These are phyloP conservation scores for Sarcodon sp. DNA, from an alignment of 768 basidiomycete species.

Conservation along the genomic window DNA sequence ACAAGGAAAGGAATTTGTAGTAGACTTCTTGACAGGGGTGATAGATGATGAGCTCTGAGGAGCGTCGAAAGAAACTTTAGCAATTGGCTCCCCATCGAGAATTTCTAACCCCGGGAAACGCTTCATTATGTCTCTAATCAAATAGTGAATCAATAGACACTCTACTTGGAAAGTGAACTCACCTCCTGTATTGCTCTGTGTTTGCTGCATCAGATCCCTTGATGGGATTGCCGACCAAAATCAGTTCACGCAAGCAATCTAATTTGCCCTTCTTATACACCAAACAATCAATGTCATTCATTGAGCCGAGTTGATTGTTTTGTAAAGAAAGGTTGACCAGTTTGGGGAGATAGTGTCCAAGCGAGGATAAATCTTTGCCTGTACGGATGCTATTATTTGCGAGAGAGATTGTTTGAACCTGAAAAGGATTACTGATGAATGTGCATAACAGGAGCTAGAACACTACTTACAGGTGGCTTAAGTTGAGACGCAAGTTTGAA, in stretches of 20 bases:
- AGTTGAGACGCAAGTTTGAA: constrained; percentile 80
- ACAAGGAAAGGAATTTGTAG: constrained; percentile 64
- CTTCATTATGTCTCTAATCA: constrained; percentile 58
- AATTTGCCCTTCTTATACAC: constrained; percentile 47
- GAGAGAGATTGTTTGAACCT: constrained; percentile 77
- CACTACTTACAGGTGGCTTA: constrained; percentile 47
- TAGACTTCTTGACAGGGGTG: constrained; percentile 25
- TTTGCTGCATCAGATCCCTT: constrained; percentile 44
- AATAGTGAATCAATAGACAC: background rate
- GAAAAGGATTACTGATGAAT: background rate
- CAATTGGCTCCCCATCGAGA: constrained; percentile 72
- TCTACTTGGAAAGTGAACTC: constrained; percentile 10
- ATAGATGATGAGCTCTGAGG: constrained; percentile 34
- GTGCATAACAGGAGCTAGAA: background rate
- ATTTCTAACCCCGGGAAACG: constrained; percentile 76
- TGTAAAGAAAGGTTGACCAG: constrained; percentile 72
- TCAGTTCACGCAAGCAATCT: constrained; percentile 54
- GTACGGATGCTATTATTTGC: constrained; percentile 62
- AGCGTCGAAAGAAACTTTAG: constrained; percentile 70
- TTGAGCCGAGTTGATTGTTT: constrained; percentile 57
- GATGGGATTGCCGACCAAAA: constrained; percentile 67
- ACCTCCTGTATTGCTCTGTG: constrained; percentile 61
- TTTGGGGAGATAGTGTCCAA: constrained; percentile 67
- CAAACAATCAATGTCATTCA: constrained; percentile 60
- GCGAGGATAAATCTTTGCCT: constrained; percentile 43